Percentiles rank a stretch among this genome's conserved stretches.
Evolutionary conservation across 805 yeast genomes (phyloP).

Genomic region (Metschnikowia anglica): DNA sequence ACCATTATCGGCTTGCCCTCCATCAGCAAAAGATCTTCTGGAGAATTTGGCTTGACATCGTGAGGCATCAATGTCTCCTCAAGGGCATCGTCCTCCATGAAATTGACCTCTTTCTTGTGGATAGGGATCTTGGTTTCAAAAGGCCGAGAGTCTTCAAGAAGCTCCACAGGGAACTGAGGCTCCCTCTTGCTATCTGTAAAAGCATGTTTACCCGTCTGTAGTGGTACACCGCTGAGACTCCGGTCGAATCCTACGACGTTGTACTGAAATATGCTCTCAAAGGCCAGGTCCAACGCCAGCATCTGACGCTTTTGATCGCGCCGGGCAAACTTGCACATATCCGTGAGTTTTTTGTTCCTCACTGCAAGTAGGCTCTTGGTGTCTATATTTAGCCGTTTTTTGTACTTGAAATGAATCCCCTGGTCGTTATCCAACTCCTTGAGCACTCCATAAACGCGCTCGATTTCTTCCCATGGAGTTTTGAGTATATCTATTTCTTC

Average conservation of each 20-base stretch:
- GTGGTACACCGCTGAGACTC: constrained; percentile 39
- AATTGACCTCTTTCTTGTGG: constrained; percentile 39
- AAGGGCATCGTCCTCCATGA: constrained; percentile 25
- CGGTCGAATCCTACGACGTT: constrained; percentile 45
- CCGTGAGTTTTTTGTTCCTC: constrained; percentile 32
- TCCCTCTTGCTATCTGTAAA: constrained; percentile 17
- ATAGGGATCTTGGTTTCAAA: constrained; percentile 29
- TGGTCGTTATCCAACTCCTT: constrained; percentile 37
- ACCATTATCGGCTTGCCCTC: constrained; percentile 27
- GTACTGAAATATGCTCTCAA: constrained; percentile 33
- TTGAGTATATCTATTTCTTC: constrained; percentile 36
- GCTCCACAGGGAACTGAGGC: constrained; percentile 34
- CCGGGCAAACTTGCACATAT: constrained; percentile 38
- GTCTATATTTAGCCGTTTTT: constrained; percentile 32
- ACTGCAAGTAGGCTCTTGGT: constrained; percentile 32
- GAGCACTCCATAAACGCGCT: constrained; percentile 32
- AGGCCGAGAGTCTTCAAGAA: constrained; percentile 38
- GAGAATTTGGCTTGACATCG: constrained; percentile 17
- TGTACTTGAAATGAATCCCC: constrained; percentile 38
- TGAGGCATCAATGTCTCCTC: constrained; percentile 20
- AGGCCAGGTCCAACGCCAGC: constrained; percentile 31
- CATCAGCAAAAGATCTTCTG: constrained; percentile 15
- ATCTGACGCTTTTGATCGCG: constrained; percentile 33
- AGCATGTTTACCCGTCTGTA: constrained; percentile 28
- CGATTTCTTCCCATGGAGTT: constrained; percentile 30